Evolutionary conservation across 1,139 yeast species (phyloP).

Genomic region (Diutina neorugosa): DNA sequence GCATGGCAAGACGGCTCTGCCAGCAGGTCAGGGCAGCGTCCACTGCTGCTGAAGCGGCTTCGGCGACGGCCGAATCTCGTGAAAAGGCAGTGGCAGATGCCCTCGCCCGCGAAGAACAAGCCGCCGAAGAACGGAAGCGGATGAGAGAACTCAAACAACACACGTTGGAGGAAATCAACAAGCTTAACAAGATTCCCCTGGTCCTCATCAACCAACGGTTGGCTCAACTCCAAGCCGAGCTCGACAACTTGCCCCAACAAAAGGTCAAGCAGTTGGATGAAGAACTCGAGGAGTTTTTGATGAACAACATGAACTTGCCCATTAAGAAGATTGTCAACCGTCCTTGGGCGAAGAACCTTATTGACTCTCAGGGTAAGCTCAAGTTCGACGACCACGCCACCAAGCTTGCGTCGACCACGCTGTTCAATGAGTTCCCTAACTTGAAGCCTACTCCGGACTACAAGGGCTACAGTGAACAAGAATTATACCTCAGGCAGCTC

Average conservation of each 20-base stretch:
- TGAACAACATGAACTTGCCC: constrained; percentile 24
- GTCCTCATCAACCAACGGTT: constrained; percentile 20
- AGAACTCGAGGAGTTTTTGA: constrained; percentile 30
- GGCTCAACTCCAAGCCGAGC: constrained; percentile 18
- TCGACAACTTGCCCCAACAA: constrained; percentile 17
- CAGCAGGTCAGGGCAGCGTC: constrained; percentile 1
- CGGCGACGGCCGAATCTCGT: constrained; percentile 9
- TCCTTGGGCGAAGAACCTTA: constrained; percentile 20
- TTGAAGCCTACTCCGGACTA: constrained; percentile 33
- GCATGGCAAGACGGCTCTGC: background rate
- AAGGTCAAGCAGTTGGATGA: constrained; percentile 31
- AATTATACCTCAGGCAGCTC: constrained; percentile 60
- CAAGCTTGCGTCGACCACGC: background rate
- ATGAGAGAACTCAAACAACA: constrained; percentile 23
- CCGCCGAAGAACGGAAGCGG: constrained; percentile 22
- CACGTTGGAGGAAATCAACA: constrained; percentile 17
- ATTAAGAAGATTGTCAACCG: constrained; percentile 17
- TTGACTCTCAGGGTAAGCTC: constrained; percentile 7
- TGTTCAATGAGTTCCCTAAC: constrained; percentile 20
- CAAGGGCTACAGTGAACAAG: constrained; percentile 55
- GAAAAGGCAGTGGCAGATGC: constrained; percentile 34
- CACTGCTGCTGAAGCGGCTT: background rate
- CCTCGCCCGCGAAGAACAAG: constrained; percentile 32
- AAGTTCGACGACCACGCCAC: constrained; percentile 1
- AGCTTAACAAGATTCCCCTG: constrained; percentile 26